Base-by-base conservation (phyloP, 225 moss, liverwort and hornwort species). In the Lunularia cruciata region DNA sequence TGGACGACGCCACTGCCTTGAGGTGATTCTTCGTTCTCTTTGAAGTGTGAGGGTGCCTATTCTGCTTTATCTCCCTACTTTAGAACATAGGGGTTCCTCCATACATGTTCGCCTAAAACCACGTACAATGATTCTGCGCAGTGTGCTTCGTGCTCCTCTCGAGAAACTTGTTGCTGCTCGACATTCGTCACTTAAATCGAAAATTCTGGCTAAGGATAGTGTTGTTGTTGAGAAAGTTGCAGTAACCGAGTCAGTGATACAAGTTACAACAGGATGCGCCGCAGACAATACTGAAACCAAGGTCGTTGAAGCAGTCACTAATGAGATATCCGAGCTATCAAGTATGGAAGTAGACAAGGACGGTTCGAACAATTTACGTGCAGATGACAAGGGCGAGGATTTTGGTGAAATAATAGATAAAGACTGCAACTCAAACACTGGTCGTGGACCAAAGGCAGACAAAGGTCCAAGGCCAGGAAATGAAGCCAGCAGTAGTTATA, bases 71-170 rank as follows among this genome's bases (percentile, higher is more conserved):
- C 13, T 10, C 6, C 40, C 26, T 27, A 22, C 14, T 30, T 27
- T 0, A 42, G n/a, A 22, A 42, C 54, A n/a, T 3, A n/a, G n/a
- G n/a, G 18, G 15, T 34, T 23, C 27, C 8, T 32, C 12, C 62
- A 16, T 35, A 40, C 8, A 23, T 59, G 8, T 22, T 35, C 31
- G 10, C 25, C 45, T 23, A 35, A 36, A 5, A 23, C 20, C 15
- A 0, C 30, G 9, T 61, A 25, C 2, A 32, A 25, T 11, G 27
- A 18, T 56, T 37, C 40, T 57, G 23, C 72, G 75, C 72, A 98
- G 93, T 83, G 89, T 98, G 49, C 75, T 93, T 35, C 88, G 91
- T 32, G 89, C 91, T 72, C 81, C 98, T 73, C 51, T 83, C 22
- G 85, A 79, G 77, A 78, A 83, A 47, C 83, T 98, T 0, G 68